Evolutionary conservation across 2,329 filamentous ascomycete species (phyloP), one percentile per base, ranked within the genome.

Genomic region (Xylariaceae sp.): DNA sequence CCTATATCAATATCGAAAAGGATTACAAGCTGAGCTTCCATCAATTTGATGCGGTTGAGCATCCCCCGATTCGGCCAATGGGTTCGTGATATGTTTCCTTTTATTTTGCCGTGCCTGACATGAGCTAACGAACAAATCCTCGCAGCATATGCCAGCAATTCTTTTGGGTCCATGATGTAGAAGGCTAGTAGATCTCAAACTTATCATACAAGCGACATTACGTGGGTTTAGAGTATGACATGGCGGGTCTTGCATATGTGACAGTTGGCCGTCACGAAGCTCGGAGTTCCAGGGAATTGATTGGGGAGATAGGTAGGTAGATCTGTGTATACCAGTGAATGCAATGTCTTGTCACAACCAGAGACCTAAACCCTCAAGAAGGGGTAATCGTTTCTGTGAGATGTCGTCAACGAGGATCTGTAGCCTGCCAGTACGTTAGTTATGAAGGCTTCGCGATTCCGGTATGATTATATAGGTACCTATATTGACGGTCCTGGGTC

Each of bases 21-120:
- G 89, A 96, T 58, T 89, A 95, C 70, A 95, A 96, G 78, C 85
- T 97, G 65, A 77, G 89, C 36, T 99, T 89, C 74, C 83, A 94
- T 70, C 87, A 96, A 69, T 99, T 99, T 64, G 92, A 97, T 65
- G 94, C 94, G 7, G 94, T 99, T 50, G 92, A 92, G 58, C 94
- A 99, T 77, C 94, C 94, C 12, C 83, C 95, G 66, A 94, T 99
- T 70, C 90, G 88, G 71, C 92, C 94, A 13, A 99, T 99, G 86
- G 58, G 59, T 61, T 49, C 37, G 86, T 85, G 71, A 71, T 74
- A 65, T 6, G 12, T 16, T 39, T 32, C 37, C 19, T 26, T 29
- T 30, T 44, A 15, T 45, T 41, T 36, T 49, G 10, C 16, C 6
- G 2, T 43, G 18, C 18, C 15, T 44, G 2, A 37, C 12, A 19